These are phyloP conservation scores for Bipolaris sorokiniana DNA, from an alignment of 2,329 filamentous ascomycete species.

Conservation along the genomic window DNA sequence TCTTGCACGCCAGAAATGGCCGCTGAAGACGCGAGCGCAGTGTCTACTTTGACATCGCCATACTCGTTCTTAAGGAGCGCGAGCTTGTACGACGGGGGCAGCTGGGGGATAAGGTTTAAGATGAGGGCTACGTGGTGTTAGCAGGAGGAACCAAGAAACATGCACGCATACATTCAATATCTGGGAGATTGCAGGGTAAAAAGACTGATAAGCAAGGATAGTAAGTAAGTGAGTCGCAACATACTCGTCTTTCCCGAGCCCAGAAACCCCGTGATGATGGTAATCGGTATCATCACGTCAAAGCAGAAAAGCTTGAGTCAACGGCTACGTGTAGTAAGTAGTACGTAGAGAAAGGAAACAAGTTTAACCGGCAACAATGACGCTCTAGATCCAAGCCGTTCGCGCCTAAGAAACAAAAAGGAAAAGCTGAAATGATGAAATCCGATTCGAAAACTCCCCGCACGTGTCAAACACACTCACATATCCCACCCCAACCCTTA, in stretches of 20 bases:
- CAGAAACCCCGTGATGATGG: conserved; percentile 94
- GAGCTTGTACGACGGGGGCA: conserved; percentile 84
- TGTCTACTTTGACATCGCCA: conserved; percentile 91
- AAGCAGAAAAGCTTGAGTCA: background rate
- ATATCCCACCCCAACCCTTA: conserved; percentile 2
- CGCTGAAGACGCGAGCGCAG: conserved; percentile 80
- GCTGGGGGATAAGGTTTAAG: conserved; percentile 89
- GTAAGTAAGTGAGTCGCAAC: conserved; percentile 1
- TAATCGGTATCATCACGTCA: conserved; percentile 72
- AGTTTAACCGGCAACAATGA: background rate
- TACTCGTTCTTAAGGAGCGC: conserved; percentile 98
- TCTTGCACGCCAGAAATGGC: conserved; percentile 91
- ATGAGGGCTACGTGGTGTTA: conserved; percentile 66
- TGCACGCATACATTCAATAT: background rate
- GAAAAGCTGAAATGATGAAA: background rate
- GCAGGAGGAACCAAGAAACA: background rate
- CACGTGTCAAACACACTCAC: conserved; percentile 8
- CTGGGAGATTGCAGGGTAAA: background rate
- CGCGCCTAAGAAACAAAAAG: background rate
- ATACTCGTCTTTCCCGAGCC: conserved; percentile 89
- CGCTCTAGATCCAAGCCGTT: background rate
- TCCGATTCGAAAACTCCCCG: background rate
- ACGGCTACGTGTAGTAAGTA: background rate
- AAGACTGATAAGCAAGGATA: too few relatives aligned
- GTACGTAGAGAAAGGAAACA: background rate